Percentiles rank a stretch among this genome's conserved stretches.
Conservation (phyloP, 106 monocot genomes). For the Ottelia alismoides region DNA sequence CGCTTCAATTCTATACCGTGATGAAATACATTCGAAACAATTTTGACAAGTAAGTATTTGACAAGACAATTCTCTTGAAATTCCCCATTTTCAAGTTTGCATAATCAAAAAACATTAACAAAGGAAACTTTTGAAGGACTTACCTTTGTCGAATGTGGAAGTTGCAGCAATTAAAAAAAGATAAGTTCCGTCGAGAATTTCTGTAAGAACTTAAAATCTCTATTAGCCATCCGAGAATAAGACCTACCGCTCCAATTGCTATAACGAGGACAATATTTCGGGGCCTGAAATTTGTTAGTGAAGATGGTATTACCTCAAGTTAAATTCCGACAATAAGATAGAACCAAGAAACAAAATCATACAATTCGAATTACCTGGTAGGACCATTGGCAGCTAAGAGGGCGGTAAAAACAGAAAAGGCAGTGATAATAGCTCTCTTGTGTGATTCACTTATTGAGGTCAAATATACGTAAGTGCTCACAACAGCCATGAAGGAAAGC, state of each 20-base stretch:
- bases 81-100: too few species aligned
- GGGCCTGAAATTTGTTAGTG: conserved; percentile 67
- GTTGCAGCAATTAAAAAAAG: conserved; percentile 12
- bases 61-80: too few species aligned
- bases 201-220: conserved; percentile 55
- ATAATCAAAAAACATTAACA: too few species aligned
- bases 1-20: too few species aligned
- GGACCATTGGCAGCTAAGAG: conserved; percentile 76
- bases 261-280: conserved; percentile 64
- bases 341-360: too few species aligned
- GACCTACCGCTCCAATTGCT: conserved; percentile 66
- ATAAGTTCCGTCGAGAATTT: too few species aligned
- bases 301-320: too few species aligned
- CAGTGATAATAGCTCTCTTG: conserved; percentile 75
- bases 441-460: conserved; percentile 59
- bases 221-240: conserved; percentile 73
- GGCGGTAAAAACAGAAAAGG: conserved; percentile 69
- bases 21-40: too few species aligned
- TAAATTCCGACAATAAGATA: too few species aligned
- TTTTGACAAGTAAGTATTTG: too few species aligned
- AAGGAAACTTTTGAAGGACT: too few species aligned
- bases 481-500: conserved; percentile 98
- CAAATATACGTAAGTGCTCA: conserved; percentile 87
- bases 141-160: conserved; percentile 39
- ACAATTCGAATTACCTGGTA: conserved; percentile 57